A percentile compares a stretch with the other conserved stretches of the same genome.
Conservation (phyloP, 805 yeast genomes). For the Wickerhamiella hasegawae region DNA sequence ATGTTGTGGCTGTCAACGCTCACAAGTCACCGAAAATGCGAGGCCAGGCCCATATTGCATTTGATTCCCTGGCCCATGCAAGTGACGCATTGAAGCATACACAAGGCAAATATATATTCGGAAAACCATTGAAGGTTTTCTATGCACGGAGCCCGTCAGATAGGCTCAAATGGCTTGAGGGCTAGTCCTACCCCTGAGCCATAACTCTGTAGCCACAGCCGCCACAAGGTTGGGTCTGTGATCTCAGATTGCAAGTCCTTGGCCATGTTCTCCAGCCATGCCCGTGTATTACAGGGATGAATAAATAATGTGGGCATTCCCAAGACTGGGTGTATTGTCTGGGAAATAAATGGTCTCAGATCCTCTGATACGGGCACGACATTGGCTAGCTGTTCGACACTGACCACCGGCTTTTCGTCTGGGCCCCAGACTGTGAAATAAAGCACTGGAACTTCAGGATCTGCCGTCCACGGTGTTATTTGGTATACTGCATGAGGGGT, state of each 20-base stretch:
- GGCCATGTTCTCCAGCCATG: conserved; percentile 16
- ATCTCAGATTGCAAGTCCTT: not conserved
- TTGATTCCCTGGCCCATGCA: conserved; percentile 18
- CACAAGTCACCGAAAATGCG: conserved; percentile 25
- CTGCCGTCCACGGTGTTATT: conserved; percentile 18
- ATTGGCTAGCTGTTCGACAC: conserved; percentile 5
- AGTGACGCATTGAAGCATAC: conserved; percentile 18
- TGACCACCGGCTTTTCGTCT: conserved; percentile 6
- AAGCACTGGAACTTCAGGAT: conserved; percentile 18
- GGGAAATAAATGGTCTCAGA: conserved; percentile 6
- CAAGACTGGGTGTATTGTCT: conserved; percentile 18
- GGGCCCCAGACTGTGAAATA: conserved; percentile 12
- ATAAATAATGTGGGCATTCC: conserved; percentile 19
- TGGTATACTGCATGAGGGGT: conserved; percentile 7
- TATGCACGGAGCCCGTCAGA: conserved; percentile 19
- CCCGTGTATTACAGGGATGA: conserved; percentile 29
- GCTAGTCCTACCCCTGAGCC: conserved; percentile 20
- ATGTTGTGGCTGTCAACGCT: conserved; percentile 22
- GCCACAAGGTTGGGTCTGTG: conserved; percentile 2
- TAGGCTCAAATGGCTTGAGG: conserved; percentile 7
- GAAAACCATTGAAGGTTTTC: conserved; percentile 20
- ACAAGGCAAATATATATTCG: conserved; percentile 20
- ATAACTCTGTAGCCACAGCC: conserved; percentile 19
- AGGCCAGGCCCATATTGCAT: conserved; percentile 29
- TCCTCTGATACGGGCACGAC: conserved; percentile 1